Percentiles rank a stretch among this genome's conserved stretches.
phyloP scores from a whole-genome alignment of 2,329 filamentous ascomycete genomes.

The Cladosporium colombiae region DNA sequence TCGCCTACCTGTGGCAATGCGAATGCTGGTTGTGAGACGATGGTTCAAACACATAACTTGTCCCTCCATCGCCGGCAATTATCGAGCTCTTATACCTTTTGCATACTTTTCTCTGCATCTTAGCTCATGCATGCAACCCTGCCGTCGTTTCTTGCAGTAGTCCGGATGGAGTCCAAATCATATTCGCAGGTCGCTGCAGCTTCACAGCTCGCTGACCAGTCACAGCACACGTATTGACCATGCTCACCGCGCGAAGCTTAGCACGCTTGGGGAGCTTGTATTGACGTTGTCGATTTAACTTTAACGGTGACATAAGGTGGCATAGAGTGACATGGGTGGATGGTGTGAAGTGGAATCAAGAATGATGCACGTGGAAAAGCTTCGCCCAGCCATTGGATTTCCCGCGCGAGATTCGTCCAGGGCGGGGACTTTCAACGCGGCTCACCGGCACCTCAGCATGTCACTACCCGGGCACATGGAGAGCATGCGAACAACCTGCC shows the following conservation, averaged over 20 bases:
- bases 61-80: neutral
- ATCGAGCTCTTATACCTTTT: neutral
- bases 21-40: neutral
- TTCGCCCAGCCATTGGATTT: conserved; percentile 15
- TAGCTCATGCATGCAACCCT: neutral
- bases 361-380: conserved; percentile 4
- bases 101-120: neutral
- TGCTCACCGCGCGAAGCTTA: neutral
- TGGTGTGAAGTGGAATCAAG: neutral
- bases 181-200: neutral
- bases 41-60: neutral
- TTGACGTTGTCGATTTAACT: neutral
- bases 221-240: conserved; percentile 3
- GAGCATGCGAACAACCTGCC: neutral
- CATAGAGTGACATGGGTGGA: neutral
- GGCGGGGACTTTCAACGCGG: neutral
- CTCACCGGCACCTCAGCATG: conserved; percentile 3
- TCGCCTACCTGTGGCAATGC: conserved; percentile 1
- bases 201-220: neutral
- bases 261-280: conserved; percentile 11
- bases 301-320: conserved; percentile 3
- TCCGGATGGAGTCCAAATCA: neutral
- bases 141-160: neutral
- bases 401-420: neutral
- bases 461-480: neutral